Evolutionary conservation across 805 yeast genomes (phyloP).

Genomic region (Yarrowia hollandica): DNA sequence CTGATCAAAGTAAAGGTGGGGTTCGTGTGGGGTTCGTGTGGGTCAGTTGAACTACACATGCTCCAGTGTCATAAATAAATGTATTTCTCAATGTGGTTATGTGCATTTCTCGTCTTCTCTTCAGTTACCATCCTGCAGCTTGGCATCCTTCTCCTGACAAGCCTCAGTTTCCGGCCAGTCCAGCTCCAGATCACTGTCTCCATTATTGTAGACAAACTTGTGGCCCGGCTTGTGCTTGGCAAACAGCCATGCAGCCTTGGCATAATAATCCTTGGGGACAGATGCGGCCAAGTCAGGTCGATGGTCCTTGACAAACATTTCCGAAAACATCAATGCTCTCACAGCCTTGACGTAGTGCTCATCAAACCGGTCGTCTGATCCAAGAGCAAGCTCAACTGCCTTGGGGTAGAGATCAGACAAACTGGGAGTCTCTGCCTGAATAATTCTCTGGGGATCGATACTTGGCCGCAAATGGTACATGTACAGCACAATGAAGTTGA

Average conservation of each 20-base stretch:
- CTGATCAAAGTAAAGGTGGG: too few species aligned
- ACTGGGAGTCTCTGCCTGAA: conserved; percentile 21
- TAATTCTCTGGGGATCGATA: conserved; percentile 30
- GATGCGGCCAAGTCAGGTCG: conserved; percentile 3
- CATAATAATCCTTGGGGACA: conserved; percentile 32
- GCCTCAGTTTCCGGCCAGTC: not conserved
- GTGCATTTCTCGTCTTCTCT: too few species aligned
- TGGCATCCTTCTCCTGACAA: not conserved
- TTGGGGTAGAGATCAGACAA: conserved; percentile 31
- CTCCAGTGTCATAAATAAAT: too few species aligned
- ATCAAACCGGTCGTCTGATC: conserved; percentile 32
- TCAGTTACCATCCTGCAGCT: not conserved
- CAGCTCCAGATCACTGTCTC: not conserved
- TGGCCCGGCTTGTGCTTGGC: conserved; percentile 24
- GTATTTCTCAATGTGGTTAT: too few species aligned
- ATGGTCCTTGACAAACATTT: conserved; percentile 30
- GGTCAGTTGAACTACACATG: too few species aligned
- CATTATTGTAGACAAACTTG: conserved; percentile 7
- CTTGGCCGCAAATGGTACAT: conserved; percentile 33
- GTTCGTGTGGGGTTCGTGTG: too few species aligned
- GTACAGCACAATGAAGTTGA: conserved; percentile 31
- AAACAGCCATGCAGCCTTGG: conserved; percentile 33
- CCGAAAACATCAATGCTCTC: conserved; percentile 35
- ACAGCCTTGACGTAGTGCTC: conserved; percentile 34
- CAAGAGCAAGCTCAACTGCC: conserved; percentile 33